A percentile compares a stretch with the other conserved stretches of the same genome.
Conservation (phyloP, 768 basidiomycete genomes). For the Nidularia sp. region DNA sequence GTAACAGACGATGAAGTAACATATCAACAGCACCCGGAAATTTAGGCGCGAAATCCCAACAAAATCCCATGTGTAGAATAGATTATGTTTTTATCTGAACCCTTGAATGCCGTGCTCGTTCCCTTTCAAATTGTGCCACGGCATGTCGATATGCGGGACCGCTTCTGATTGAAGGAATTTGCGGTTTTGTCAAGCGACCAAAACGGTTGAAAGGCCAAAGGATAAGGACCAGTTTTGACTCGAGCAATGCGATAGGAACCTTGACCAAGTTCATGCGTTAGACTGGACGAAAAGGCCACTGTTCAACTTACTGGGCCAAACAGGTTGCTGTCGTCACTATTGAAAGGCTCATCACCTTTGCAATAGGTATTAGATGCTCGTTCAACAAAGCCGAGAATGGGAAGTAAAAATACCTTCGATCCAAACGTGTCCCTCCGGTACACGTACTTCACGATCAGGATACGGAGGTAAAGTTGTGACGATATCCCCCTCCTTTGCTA, state of each 20-base stretch:
- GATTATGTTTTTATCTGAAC: slow-evolving; percentile 15
- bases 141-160: slow-evolving; percentile 21
- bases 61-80: neutral
- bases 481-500: slow-evolving; percentile 58
- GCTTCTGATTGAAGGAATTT: slow-evolving; percentile 6
- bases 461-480: slow-evolving; percentile 70
- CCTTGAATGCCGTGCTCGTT: slow-evolving; percentile 30
- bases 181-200: slow-evolving; percentile 22
- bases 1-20: too few relatives aligned
- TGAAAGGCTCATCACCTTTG: slow-evolving; percentile 64
- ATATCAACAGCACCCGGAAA: too few relatives aligned
- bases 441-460: slow-evolving; percentile 42
- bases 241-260: slow-evolving; percentile 45
- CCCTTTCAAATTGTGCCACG: slow-evolving; percentile 33
- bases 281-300: neutral
- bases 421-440: slow-evolving; percentile 70
- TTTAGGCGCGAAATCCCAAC: too few relatives aligned
- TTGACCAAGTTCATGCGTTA: slow-evolving; percentile 1
- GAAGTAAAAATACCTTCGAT: slow-evolving; percentile 52
- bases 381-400: neutral
- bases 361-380: too few relatives aligned
- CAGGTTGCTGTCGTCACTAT: slow-evolving; percentile 67
- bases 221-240: slow-evolving; percentile 45
- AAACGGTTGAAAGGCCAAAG: slow-evolving; percentile 49
- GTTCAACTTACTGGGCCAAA: slow-evolving; percentile 55